Evolutionary conservation across 1,139 yeast genomes (phyloP).

Genomic region (Hansenula sp.): DNA sequence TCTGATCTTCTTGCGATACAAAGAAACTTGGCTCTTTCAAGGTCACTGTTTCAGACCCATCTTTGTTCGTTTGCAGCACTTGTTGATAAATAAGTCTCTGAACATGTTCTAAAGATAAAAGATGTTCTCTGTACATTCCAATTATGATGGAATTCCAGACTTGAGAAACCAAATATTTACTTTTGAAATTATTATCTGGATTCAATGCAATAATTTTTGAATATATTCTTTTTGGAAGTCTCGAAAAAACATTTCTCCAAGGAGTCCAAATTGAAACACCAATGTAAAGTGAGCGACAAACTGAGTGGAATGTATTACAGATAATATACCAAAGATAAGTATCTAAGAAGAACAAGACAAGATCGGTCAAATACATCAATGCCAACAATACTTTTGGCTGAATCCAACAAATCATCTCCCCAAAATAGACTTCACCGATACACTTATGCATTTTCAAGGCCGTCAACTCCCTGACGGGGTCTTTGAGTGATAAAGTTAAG

Average conservation of each 20-base stretch:
- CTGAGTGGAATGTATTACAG: conserved; percentile 66
- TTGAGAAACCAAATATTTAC: conserved; percentile 66
- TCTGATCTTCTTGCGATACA: conserved; percentile 65
- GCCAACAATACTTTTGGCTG: conserved; percentile 61
- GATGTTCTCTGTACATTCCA: conserved; percentile 69
- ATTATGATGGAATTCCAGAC: conserved; percentile 72
- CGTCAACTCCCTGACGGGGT: conserved; percentile 55
- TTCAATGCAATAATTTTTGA: conserved; percentile 66
- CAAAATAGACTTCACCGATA: conserved; percentile 61
- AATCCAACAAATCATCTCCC: conserved; percentile 46
- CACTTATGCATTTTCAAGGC: conserved; percentile 35
- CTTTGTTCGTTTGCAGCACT: conserved; percentile 32
- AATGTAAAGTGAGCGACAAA: conserved; percentile 68
- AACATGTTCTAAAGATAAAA: conserved; percentile 67
- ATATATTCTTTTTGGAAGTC: conserved; percentile 69
- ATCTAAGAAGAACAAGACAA: conserved; percentile 70
- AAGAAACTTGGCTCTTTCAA: conserved; percentile 71
- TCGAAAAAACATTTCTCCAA: conserved; percentile 71
- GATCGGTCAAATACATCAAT: conserved; percentile 60
- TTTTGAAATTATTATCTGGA: conserved; percentile 43
- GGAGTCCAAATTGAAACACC: conserved; percentile 75
- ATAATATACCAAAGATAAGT: conserved; percentile 74
- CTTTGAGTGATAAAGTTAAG: conserved; percentile 63
- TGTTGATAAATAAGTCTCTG: conserved; percentile 66
- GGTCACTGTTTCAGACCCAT: conserved; percentile 19